Conservation (phyloP, 1,284 basidiomycete species). For the Puccinia sorghi region DNA sequence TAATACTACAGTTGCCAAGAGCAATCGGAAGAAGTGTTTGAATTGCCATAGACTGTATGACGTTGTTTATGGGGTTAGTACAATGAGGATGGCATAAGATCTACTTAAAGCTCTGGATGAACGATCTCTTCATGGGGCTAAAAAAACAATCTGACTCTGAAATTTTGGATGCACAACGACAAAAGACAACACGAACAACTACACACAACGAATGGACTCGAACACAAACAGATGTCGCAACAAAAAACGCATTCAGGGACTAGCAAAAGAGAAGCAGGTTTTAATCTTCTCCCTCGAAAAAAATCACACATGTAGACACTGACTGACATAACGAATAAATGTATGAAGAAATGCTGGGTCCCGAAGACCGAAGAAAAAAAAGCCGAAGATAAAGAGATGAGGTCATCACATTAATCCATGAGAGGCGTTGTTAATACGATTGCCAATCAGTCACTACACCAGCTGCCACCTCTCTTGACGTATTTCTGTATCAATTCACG, state of each 20-base stretch:
- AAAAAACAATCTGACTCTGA: no score
- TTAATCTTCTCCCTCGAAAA: background rate
- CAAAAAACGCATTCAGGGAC: background rate
- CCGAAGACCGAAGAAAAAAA: no score
- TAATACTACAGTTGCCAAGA: no score
- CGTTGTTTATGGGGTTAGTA: no score
- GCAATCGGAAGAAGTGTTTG: no score
- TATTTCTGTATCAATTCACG: conserved; percentile 35
- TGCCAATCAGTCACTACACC: conserved; percentile 33
- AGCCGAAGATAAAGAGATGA: background rate
- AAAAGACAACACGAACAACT: background rate
- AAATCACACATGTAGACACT: background rate
- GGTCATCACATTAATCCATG: background rate
- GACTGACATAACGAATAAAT: background rate
- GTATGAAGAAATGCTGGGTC: background rate
- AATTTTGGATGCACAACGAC: no score
- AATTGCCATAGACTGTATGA: no score
- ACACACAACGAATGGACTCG: background rate
- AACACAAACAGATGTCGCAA: background rate
- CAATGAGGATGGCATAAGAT: no score
- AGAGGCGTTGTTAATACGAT: background rate
- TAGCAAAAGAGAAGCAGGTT: background rate
- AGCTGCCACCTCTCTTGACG: conserved; percentile 41
- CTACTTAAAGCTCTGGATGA: no score
- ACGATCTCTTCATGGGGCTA: no score